A percentile compares a stretch with the other conserved stretches of the same genome.
These are phyloP conservation scores for Puccinia novopanici DNA, from an alignment of 1,284 basidiomycete species.

Conservation along the genomic window DNA sequence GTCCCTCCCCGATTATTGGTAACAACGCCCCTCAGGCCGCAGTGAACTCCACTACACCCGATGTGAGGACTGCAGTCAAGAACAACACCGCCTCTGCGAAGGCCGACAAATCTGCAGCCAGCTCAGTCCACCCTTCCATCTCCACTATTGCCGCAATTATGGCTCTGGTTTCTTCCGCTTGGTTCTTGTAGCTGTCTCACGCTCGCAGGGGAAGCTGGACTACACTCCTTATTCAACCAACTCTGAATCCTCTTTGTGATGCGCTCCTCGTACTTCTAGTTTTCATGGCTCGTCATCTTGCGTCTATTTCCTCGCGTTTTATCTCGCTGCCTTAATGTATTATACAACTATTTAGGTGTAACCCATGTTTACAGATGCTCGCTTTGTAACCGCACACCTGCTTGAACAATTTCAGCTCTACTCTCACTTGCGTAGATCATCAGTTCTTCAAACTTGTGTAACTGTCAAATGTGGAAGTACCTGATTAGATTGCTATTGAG, in stretches of 20 bases:
- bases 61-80: background rate
- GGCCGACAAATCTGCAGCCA: background rate
- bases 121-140: background rate
- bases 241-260: background rate
- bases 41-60: background rate
- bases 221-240: background rate
- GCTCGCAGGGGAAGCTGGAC: background rate
- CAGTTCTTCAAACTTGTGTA: too few species aligned
- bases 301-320: too few species aligned
- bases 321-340: too few species aligned
- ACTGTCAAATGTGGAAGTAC: too few species aligned
- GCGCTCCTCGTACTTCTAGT: background rate
- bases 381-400: too few species aligned
- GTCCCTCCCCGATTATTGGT: slow-evolving; percentile 12
- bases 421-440: too few species aligned
- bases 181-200: background rate
- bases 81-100: slow-evolving; percentile 5
- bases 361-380: too few species aligned
- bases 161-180: background rate
- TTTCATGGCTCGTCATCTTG: too few species aligned
- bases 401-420: too few species aligned
- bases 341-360: too few species aligned
- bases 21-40: background rate
- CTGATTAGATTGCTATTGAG: too few species aligned
- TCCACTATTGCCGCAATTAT: background rate